Evolutionary conservation across 2,329 filamentous ascomycete species (phyloP), one percentile per base, ranked within the genome.

Genomic region (Talaromyces pinophilus): DNA sequence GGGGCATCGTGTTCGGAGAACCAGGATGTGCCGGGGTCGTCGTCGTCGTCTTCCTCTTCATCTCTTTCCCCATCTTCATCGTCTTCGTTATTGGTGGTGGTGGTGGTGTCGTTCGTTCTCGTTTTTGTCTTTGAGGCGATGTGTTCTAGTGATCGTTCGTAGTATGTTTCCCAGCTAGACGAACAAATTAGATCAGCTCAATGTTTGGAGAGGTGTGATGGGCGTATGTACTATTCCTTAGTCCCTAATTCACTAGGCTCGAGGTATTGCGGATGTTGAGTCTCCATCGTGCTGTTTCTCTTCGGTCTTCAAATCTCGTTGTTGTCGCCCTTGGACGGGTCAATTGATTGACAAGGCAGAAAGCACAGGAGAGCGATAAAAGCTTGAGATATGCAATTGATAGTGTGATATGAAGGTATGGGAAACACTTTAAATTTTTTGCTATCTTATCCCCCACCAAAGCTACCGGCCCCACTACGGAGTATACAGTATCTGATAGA

Each of bases 1-100:
- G 97, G 92, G 68, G 95, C 95, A 74, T 90, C 88, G 38, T 92
- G 91, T 81, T 98, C 95, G 77, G 93, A 90, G 85, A 99, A 99
- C 95, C 95, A 99, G 72, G 95, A 88, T 35, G 93, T 96, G 71
- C 94, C 94, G 67, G 90, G 90, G 82, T 82, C 79, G 11, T 97
- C 80, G 10, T 91, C 87, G 80, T 96, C 88, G 69, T 86, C 78
- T 63, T 86, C 80, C 64, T 92, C 83, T 78, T 95, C 84, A 63
- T 92, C 83, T 78, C 95, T 90, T 5, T 48, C 7, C 15, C 57
- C 84, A 0, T 84, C 82, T 82, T 96, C 95, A 69, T 92, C 86
- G 22, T 80, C 81, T 78, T 63, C 38, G 30, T 30, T 15, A 7
- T n/a, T n/a, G 25, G 13, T n/a, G 15, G 13, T 17, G 25, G 15